These are phyloP conservation scores for Epichloe sibirici DNA, from an alignment of 2,329 filamentous ascomycete species.

Conservation along the genomic window DNA sequence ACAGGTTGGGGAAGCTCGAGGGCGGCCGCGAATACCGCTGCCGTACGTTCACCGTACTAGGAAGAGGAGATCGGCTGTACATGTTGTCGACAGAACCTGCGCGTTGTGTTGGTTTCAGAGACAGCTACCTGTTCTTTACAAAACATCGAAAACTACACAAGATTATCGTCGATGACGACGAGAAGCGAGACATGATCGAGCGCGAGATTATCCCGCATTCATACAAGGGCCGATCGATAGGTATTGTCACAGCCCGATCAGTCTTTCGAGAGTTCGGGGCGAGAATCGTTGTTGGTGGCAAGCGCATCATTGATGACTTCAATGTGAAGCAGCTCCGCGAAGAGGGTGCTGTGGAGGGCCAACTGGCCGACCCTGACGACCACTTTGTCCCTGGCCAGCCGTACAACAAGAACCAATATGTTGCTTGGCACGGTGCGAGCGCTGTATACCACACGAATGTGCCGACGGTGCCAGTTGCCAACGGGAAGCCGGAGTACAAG, in stretches of 20 bases:
- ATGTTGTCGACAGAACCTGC: conserved; percentile 98
- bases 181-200: conserved; percentile 92
- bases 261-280: conserved; percentile 96
- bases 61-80: conserved; percentile 76
- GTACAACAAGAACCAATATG: conserved; percentile 99
- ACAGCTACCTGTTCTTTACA: conserved; percentile 98
- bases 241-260: conserved; percentile 89
- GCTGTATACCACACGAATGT: conserved; percentile 82
- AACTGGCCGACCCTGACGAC: conserved; percentile 84
- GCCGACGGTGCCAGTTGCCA: conserved; percentile 63
- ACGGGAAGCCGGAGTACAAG: conserved; percentile 68
- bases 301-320: conserved; percentile 81
- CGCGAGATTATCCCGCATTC: conserved; percentile 93
- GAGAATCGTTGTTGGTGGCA: conserved; percentile 84
- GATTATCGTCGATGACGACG: conserved; percentile 95
- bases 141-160: conserved; percentile 96
- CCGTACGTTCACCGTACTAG: conserved; percentile 82
- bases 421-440: conserved; percentile 95
- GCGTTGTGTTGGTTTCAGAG: conserved; percentile 89
- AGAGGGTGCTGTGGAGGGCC: conserved; percentile 73
- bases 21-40: conserved; percentile 88
- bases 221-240: conserved; percentile 95
- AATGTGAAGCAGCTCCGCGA: conserved; percentile 62
- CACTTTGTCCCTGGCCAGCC: conserved; percentile 61
- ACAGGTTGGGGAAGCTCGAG: conserved; percentile 71